Conservation (phyloP, 352 stramenopile genomes). For the Phytophthora melonis region DNA sequence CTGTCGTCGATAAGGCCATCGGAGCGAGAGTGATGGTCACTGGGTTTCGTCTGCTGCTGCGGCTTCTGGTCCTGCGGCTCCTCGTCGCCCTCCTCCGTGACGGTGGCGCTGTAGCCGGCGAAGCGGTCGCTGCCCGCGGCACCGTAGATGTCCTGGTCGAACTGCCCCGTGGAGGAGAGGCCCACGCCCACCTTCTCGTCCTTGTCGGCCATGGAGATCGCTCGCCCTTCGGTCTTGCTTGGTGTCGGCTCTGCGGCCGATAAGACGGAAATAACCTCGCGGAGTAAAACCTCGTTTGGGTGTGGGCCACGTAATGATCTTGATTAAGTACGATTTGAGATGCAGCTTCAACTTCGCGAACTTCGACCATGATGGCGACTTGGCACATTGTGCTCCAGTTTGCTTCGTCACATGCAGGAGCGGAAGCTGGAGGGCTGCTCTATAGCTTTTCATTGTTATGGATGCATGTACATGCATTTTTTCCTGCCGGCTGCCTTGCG, state of each 20-base stretch:
- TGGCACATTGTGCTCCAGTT: too few relatives aligned
- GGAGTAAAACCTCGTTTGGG: not conserved
- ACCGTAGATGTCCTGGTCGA: slow-evolving; percentile 84
- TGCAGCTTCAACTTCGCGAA: not conserved
- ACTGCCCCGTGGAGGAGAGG: slow-evolving; percentile 71
- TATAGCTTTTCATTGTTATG: not conserved
- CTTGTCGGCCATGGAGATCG: slow-evolving; percentile 46
- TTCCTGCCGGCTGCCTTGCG: not conserved
- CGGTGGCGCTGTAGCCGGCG: slow-evolving; percentile 62
- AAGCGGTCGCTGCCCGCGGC: slow-evolving; percentile 52
- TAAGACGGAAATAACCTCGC: not conserved
- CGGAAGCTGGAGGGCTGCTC: not conserved
- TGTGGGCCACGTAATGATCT: not conserved
- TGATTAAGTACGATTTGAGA: not conserved
- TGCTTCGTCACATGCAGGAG: too few relatives aligned
- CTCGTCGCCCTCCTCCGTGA: slow-evolving; percentile 71
- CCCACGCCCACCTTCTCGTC: slow-evolving; percentile 57
- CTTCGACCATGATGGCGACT: too few relatives aligned
- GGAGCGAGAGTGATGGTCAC: slow-evolving; percentile 4
- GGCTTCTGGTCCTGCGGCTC: not conserved
- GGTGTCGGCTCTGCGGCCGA: not conserved
- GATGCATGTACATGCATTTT: not conserved
- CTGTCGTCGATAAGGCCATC: slow-evolving; percentile 85
- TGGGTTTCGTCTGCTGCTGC: slow-evolving; percentile 8
- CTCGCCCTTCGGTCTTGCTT: not conserved